These are phyloP conservation scores for Yarrowia porcina DNA, from an alignment of 805 yeast species.

Conservation along the genomic window DNA sequence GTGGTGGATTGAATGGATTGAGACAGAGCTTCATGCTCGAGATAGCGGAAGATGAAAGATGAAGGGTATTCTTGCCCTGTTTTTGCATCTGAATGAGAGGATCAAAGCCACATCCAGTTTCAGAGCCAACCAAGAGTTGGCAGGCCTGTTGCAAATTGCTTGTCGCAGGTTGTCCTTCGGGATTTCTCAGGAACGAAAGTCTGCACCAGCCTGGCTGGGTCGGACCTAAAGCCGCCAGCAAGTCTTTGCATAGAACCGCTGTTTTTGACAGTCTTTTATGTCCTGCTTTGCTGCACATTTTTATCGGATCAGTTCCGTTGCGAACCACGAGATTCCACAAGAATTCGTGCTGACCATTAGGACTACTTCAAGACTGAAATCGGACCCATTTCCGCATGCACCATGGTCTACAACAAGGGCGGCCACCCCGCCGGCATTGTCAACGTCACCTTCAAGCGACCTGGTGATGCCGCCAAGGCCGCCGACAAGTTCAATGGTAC, in stretches of 20 bases:
- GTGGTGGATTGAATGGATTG: no score
- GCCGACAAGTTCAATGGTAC: conserved; percentile 85
- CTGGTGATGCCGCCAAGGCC: conserved; percentile 71
- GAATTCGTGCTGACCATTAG: conserved; percentile 43
- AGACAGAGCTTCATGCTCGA: no score
- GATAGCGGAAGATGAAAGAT: background rate
- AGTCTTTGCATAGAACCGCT: conserved; percentile 16
- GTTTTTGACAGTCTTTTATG: conserved; percentile 2
- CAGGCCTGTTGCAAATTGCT: conserved; percentile 8
- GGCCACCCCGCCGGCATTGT: conserved; percentile 93
- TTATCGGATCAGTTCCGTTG: conserved; percentile 28
- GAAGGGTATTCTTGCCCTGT: background rate
- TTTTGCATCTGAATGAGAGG: background rate
- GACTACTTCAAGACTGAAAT: conserved; percentile 85
- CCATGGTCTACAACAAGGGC: conserved; percentile 74
- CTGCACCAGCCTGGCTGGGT: background rate
- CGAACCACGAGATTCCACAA: background rate
- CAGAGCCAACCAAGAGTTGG: background rate
- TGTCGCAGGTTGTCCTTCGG: background rate
- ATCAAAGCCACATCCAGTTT: background rate
- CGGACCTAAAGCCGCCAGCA: background rate
- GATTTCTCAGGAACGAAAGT: background rate
- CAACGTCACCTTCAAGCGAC: conserved; percentile 69
- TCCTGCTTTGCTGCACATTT: conserved; percentile 9
- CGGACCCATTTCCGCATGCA: conserved; percentile 75